A percentile compares a stretch with the other conserved stretches of the same genome.
Evolutionary conservation across 805 yeast species (phyloP).

Genomic region (Yamadazyma akitaensis): DNA sequence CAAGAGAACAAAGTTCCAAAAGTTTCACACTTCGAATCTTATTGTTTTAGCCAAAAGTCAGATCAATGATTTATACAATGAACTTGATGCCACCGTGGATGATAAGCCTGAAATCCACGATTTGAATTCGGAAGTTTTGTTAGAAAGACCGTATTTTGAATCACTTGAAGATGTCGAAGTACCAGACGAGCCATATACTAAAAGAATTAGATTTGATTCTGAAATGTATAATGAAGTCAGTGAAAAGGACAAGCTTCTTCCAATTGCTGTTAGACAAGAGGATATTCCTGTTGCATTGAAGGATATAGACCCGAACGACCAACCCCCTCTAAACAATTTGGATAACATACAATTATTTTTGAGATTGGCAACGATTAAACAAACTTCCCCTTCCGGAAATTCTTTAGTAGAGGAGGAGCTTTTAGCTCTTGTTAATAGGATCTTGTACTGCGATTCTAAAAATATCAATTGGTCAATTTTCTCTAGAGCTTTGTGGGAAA

Average conservation of each 20-base stretch:
- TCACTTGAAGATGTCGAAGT: conserved; percentile 47
- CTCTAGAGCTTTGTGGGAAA: conserved; percentile 82
- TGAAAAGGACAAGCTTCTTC: conserved; percentile 43
- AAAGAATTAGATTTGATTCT: conserved; percentile 41
- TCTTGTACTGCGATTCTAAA: conserved; percentile 45
- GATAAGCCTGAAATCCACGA: conserved; percentile 51
- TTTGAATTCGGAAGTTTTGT: conserved; percentile 70
- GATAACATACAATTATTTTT: conserved; percentile 76
- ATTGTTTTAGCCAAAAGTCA: conserved; percentile 67
- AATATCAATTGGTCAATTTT: conserved; percentile 72
- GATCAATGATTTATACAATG: conserved; percentile 20
- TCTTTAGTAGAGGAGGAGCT: conserved; percentile 78
- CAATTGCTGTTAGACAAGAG: conserved; percentile 60
- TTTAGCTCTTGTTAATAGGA: conserved; percentile 69
- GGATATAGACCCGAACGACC: conserved; percentile 73
- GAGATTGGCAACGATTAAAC: conserved; percentile 58
- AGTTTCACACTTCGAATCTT: conserved; percentile 65
- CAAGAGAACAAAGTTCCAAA: conserved; percentile 80
- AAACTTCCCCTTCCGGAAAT: conserved; percentile 69
- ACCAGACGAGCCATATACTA: conserved; percentile 30
- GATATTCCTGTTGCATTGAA: conserved; percentile 55
- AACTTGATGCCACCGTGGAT: conserved; percentile 10
- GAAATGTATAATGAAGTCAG: conserved; percentile 20
- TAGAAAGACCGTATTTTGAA: conserved; percentile 74
- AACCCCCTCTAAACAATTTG: conserved; percentile 65